Base-by-base conservation (phyloP, 2,329 filamentous ascomycete genomes). In the Cadophora luteo-olivacea region DNA sequence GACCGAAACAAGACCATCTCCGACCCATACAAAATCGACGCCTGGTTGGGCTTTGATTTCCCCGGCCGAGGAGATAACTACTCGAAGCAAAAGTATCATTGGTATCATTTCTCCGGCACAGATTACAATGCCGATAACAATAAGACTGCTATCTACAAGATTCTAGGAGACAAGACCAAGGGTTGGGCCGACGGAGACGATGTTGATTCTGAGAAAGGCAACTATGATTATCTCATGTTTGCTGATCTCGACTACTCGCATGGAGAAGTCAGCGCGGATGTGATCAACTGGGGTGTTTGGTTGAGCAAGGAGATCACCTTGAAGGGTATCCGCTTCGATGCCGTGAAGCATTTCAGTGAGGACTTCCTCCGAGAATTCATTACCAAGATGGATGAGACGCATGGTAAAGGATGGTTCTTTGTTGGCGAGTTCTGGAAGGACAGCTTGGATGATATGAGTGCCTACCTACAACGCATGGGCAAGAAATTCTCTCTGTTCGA, bases 151-250 rank as follows among this genome's bases (percentile, higher is more conserved):
- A 86, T 93, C 61, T 93, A 87, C 81, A 89, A 87, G 77, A 87
- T 92, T 60, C 77, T 87, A 2, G 89, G 86, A 0, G 86, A 85
- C 19, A 76, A 81, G 69, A 84, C 86, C 65, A 91, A 91, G 74
- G 83, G 84, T 48, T 92, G 90, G 90, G 86, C 87, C 2, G 75
- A 84, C 0, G 84, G 84, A 16, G 89, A 90, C 3, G 87, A 88
- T 57, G 82, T 83, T 33, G 83, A 85, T 24, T 83, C 72, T 11
- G 82, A 91, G 77, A 85, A 88, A 71, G 91, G 91, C 8, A 93
- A 93, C 74, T 89, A 86, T 52, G 87, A 90, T 77, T 92, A 89
- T 75, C 83, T 92, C 19, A 92, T 93, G 88, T 92, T 91, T 73
- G 87, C 88, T 6, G 88, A 93, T 77, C 78, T 93, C 49, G 90